These are phyloP conservation scores for Mycena vitilis DNA, from an alignment of 768 basidiomycete species.

Conservation along the genomic window DNA sequence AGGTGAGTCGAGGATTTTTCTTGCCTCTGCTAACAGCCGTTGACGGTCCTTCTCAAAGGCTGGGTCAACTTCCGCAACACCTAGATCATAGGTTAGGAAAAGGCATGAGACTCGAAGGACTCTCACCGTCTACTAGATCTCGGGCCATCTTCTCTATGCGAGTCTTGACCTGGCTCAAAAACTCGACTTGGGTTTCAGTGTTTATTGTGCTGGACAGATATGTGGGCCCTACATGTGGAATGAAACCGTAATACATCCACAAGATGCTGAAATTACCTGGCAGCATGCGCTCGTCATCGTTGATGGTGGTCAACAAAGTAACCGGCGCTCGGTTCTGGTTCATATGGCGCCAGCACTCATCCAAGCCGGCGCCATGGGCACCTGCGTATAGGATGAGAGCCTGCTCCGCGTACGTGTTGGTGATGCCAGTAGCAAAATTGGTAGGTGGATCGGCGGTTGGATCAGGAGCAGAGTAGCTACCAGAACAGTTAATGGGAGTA, in stretches of 20 bases:
- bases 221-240: not conserved
- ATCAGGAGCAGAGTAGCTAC: not conserved
- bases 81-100: too few relatives aligned
- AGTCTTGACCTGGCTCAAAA: too few relatives aligned
- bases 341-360: constrained; percentile 26
- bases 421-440: constrained; percentile 7
- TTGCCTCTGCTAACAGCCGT: too few relatives aligned
- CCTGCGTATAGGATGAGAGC: not conserved
- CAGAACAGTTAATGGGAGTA: not conserved
- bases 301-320: constrained; percentile 22
- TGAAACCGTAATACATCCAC: not conserved
- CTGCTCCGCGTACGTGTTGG: not conserved
- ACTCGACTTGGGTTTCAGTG: not conserved
- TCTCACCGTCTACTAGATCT: too few relatives aligned
- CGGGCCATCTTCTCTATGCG: too few relatives aligned
- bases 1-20: too few relatives aligned
- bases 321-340: constrained; percentile 30
- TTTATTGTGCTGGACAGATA: not conserved
- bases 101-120: too few relatives aligned
- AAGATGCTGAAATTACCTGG: constrained; percentile 7
- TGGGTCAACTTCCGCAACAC: too few relatives aligned
- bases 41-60: too few relatives aligned
- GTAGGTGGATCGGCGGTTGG: not conserved
- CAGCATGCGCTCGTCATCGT: constrained; percentile 19
- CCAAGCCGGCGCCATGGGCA: constrained; percentile 16